Evolutionary conservation across 1,284 basidiomycete genomes (phyloP).

Genomic region (Leccinum pachyderme): DNA sequence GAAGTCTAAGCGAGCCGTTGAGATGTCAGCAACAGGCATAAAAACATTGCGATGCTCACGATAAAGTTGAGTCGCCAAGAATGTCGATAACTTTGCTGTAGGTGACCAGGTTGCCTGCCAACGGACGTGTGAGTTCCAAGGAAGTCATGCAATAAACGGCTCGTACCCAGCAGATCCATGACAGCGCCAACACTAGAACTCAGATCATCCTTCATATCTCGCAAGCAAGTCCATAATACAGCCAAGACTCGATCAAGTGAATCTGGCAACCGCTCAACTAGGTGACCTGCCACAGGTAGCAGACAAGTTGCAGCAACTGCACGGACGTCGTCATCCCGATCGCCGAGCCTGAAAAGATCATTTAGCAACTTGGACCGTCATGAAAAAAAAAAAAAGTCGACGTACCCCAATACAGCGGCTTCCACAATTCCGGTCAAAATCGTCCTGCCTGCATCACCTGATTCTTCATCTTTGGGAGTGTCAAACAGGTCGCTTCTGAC

Average conservation of each 20-base stretch:
- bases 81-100: constrained; percentile 79
- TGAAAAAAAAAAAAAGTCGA: constrained; percentile 8
- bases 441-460: constrained; percentile 42
- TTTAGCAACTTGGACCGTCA: constrained; percentile 13
- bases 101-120: constrained; percentile 74
- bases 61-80: constrained; percentile 62
- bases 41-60: constrained; percentile 48
- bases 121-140: constrained; percentile 3
- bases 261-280: constrained; percentile 77
- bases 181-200: constrained; percentile 96
- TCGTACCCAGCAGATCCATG: constrained; percentile 90
- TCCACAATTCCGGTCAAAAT: constrained; percentile 79
- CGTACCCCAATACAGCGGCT: constrained; percentile 83
- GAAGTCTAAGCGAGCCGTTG: constrained; percentile 47
- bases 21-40: constrained; percentile 10
- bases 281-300: constrained; percentile 78
- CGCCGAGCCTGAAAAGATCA: constrained; percentile 63
- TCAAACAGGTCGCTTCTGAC: constrained; percentile 85
- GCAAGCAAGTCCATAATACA: constrained; percentile 89
- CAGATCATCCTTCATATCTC: constrained; percentile 94
- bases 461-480: constrained; percentile 35
- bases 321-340: constrained; percentile 95
- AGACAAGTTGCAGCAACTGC: constrained; percentile 93
- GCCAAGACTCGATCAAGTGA: constrained; percentile 74
- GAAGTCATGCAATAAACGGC: background rate